Conservation (phyloP, 148 eudicot species). For the Rhododendron ovatum region DNA sequence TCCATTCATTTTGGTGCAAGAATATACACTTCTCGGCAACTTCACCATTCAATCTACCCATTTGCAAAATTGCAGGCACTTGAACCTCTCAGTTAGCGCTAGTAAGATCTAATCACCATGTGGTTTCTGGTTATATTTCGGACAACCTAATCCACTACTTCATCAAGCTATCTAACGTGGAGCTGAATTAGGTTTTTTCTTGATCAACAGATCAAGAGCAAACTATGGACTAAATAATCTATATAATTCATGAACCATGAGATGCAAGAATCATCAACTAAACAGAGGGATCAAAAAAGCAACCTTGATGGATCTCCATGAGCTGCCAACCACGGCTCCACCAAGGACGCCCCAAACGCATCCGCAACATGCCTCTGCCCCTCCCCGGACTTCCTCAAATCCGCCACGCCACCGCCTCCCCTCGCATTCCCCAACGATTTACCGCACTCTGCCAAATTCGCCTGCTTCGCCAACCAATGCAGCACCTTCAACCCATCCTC, state of each 20-base stretch:
- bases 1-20: background rate
- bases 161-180: background rate
- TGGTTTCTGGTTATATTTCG: background rate
- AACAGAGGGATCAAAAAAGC: slow-evolving; percentile 5
- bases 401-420: slow-evolving; percentile 43
- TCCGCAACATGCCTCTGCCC: slow-evolving; percentile 56
- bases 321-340: slow-evolving; percentile 98
- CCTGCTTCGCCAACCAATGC: slow-evolving; percentile 89
- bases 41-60: background rate
- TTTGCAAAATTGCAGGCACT: background rate
- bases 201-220: background rate
- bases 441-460: slow-evolving; percentile 85
- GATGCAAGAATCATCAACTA: background rate
- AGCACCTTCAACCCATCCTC: slow-evolving; percentile 90
- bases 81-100: background rate
- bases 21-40: background rate
- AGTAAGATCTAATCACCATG: background rate
- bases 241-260: background rate
- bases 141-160: background rate
- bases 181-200: too few relatives aligned
- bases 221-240: background rate
- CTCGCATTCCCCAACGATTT: slow-evolving; percentile 46
- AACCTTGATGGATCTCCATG: slow-evolving; percentile 92
- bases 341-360: slow-evolving; percentile 87
- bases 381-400: slow-evolving; percentile 55